Conservation (phyloP, 371 early-diverging fungal genomes). For the Mortierella polycephala region DNA sequence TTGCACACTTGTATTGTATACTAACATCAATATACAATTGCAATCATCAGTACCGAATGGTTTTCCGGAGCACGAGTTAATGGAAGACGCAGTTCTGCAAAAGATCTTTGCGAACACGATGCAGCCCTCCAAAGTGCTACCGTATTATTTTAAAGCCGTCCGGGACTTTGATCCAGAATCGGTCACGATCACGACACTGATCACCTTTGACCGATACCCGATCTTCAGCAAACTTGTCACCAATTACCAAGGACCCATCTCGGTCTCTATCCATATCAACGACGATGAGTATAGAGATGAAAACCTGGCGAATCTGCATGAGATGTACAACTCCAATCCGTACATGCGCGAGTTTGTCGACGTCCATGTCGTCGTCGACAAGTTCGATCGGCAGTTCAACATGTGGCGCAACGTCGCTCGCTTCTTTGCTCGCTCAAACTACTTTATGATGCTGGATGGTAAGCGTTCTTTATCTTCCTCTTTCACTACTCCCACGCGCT, state of each 20-base stretch:
- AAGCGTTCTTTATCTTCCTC: not conserved
- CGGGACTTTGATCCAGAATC: constrained; percentile 47
- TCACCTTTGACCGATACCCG: constrained; percentile 60
- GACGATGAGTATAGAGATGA: constrained; percentile 64
- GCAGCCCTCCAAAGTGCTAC: constrained; percentile 69
- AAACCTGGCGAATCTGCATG: constrained; percentile 60
- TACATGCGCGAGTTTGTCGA: constrained; percentile 68
- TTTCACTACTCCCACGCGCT: not conserved
- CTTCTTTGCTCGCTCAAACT: constrained; percentile 73
- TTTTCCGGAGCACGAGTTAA: constrained; percentile 22
- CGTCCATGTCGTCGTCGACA: constrained; percentile 70
- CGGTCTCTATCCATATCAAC: constrained; percentile 71
- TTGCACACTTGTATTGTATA: no score
- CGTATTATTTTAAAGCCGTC: constrained; percentile 67
- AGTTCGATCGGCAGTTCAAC: constrained; percentile 76
- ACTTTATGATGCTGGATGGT: constrained; percentile 73
- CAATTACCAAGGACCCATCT: constrained; percentile 73
- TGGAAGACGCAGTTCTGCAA: constrained; percentile 24
- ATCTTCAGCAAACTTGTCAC: constrained; percentile 65
- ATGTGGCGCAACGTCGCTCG: constrained; percentile 79
- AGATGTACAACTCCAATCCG: constrained; percentile 60
- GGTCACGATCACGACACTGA: constrained; percentile 60
- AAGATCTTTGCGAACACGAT: constrained; percentile 73
- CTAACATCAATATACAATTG: no score
- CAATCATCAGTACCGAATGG: not conserved